Conservation (phyloP, 1,139 yeast species). For the Lodderomyces parapsilosis region DNA sequence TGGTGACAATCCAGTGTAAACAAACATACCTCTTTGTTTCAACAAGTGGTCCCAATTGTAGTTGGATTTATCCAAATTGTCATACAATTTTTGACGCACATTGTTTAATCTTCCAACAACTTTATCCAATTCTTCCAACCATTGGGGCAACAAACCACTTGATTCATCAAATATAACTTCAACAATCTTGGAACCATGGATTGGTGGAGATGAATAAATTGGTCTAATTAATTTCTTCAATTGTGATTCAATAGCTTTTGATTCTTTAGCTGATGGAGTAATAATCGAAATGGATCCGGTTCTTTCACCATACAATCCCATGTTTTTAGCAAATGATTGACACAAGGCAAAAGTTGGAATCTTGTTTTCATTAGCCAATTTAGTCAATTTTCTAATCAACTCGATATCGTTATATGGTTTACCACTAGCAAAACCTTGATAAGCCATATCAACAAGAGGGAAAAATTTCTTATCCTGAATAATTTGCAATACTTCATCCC, state of each 20-base stretch:
- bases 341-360: constrained; percentile 64
- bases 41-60: constrained; percentile 85
- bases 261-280: constrained; percentile 44
- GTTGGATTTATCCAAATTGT: constrained; percentile 51
- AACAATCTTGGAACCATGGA: constrained; percentile 89
- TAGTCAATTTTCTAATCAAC: constrained; percentile 49
- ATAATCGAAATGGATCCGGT: constrained; percentile 83
- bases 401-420: constrained; percentile 49
- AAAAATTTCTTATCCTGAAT: constrained; percentile 60
- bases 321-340: constrained; percentile 94
- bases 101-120: constrained; percentile 78
- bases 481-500: constrained; percentile 69
- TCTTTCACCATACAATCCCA: constrained; percentile 96
- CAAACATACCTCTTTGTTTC: constrained; percentile 95
- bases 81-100: constrained; percentile 68
- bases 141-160: constrained; percentile 55
- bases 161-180: constrained; percentile 67
- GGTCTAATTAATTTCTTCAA: constrained; percentile 79
- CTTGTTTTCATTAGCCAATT: constrained; percentile 45
- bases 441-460: constrained; percentile 92
- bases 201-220: constrained; percentile 90
- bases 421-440: constrained; percentile 96
- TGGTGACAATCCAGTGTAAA: constrained; percentile 77
- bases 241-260: constrained; percentile 67
- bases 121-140: constrained; percentile 73